Base-by-base conservation (phyloP, 768 basidiomycete species). In the Kwoniella heveanensis region DNA sequence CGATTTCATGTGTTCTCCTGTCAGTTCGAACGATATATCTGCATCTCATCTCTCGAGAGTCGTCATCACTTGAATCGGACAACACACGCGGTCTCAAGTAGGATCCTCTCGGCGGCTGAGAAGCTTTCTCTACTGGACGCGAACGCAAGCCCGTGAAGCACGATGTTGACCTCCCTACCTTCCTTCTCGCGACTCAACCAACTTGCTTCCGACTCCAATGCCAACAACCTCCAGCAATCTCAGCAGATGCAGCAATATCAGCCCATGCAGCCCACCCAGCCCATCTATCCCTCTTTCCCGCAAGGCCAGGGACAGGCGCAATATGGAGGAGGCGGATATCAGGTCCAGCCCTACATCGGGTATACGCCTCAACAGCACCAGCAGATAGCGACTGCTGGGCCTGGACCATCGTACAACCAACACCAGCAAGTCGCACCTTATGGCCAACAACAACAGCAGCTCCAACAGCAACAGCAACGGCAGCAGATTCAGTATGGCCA, bases 131-230 rank as follows among this genome's bases (percentile, higher is more conserved):
- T n/a, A n/a, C n/a, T n/a, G n/a, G n/a, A n/a, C n/a, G n/a, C n/a
- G n/a, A n/a, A 36, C 6, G 32, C 32, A 36, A 7, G 6, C 32
- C 32, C 39, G 3, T 3, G 19, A 44, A 44, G 10, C 62, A 54
- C 47, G 26, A 64, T 64, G 62, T 64, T 64, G 54, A 55, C 55
- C 22, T 64, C 62, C 37, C 50, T 64, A n/a, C 62, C 62, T 50
- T 64, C 62, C 46, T 57, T 64, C 19, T 64, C 62, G 9, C 54
- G 62, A 9, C 39, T 64, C 24, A 64, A 56, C 24, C 44, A 55
- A 26, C 47, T 57, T 19, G 62, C 54, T 22, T 49, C 55, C 46
- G 48, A 64, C 32, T 39, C 62, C 15, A 25, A 47, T 19, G 9
- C 39, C 32, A 32, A 32, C 32, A 44, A 44, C 17, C 39, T 44